These are phyloP conservation scores for Dujonia santamariae DNA, from an alignment of 1,139 yeast genomes.

Conservation along the genomic window DNA sequence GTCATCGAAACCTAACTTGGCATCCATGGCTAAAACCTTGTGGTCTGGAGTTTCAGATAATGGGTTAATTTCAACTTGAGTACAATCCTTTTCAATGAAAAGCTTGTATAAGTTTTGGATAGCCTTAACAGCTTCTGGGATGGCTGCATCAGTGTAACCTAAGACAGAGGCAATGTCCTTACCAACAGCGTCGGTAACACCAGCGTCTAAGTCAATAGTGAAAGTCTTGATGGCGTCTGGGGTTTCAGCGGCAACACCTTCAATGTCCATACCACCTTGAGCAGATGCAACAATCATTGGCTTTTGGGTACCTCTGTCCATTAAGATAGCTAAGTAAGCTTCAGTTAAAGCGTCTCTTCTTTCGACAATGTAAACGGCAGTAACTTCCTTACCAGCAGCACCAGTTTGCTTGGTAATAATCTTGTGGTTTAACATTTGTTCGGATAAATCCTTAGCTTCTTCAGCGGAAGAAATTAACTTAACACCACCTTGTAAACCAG, in stretches of 20 bases:
- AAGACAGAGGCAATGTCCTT: slow-evolving; percentile 71
- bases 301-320: slow-evolving; percentile 89
- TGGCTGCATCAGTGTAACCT: slow-evolving; percentile 78
- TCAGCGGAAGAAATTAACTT: slow-evolving; percentile 81
- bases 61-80: slow-evolving; percentile 98
- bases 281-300: slow-evolving; percentile 95
- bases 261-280: slow-evolving; percentile 99
- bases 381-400: slow-evolving; percentile 93
- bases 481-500: slow-evolving; percentile 96
- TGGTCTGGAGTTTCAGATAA: slow-evolving; percentile 89
- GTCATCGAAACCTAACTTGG: slow-evolving; percentile 97
- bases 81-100: slow-evolving; percentile 88
- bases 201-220: slow-evolving; percentile 71
- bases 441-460: slow-evolving; percentile 84
- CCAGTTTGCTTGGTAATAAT: slow-evolving; percentile 98
- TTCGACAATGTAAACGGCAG: slow-evolving; percentile 94
- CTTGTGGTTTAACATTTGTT: slow-evolving; percentile 88
- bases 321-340: slow-evolving; percentile 89
- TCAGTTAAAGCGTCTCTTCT: slow-evolving; percentile 92
- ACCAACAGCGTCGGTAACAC: slow-evolving; percentile 81
- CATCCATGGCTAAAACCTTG: slow-evolving; percentile 97
- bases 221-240: slow-evolving; percentile 93
- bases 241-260: slow-evolving; percentile 91
- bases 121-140: slow-evolving; percentile 83
- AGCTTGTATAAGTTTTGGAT: slow-evolving; percentile 85